These are phyloP conservation scores for Cutaneotrichosporon arboriforme DNA, from an alignment of 1,284 basidiomycete genomes.

Conservation along the genomic window DNA sequence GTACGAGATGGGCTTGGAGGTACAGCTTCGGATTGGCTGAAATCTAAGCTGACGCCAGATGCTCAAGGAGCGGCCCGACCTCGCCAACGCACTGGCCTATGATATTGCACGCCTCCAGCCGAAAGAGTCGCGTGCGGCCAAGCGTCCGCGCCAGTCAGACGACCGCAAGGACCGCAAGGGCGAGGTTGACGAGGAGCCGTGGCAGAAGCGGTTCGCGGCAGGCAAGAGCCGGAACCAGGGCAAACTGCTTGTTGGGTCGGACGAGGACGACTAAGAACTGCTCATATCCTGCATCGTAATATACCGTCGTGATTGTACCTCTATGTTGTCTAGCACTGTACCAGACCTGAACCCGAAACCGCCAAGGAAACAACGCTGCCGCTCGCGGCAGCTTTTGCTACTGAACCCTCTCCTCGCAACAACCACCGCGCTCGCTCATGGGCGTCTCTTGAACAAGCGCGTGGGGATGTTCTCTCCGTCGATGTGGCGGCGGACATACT, in stretches of 20 bases:
- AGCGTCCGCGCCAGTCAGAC: not conserved
- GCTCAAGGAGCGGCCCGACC: slow-evolving; percentile 24
- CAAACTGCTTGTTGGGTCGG: slow-evolving; percentile 3
- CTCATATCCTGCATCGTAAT: slow-evolving; percentile 5
- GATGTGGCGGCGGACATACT: slow-evolving; percentile 54
- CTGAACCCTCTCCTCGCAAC: no score
- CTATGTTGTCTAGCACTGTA: slow-evolving; percentile 5
- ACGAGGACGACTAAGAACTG: not conserved
- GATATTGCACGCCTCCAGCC: slow-evolving; percentile 13
- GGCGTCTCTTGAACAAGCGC: slow-evolving; percentile 37
- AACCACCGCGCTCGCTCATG: not conserved
- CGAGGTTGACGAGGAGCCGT: slow-evolving; percentile 5
- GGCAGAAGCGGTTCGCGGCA: slow-evolving; percentile 1
- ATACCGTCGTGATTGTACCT: not conserved
- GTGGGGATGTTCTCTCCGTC: slow-evolving; percentile 46
- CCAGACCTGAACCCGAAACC: not conserved
- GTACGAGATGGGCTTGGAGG: slow-evolving; percentile 38
- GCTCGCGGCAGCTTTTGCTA: not conserved
- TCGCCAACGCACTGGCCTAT: slow-evolving; percentile 32
- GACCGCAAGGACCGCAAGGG: not conserved
- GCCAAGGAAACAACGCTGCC: not conserved
- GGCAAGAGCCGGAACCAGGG: slow-evolving; percentile 4
- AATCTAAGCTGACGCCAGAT: slow-evolving; percentile 15
- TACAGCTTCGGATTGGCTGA: slow-evolving; percentile 2
- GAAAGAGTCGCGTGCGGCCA: not conserved